Percentiles rank a stretch among this genome's conserved stretches.
Conservation (phyloP, 495 filamentous ascomycete genomes). For the Penicillium robsamsonii region DNA sequence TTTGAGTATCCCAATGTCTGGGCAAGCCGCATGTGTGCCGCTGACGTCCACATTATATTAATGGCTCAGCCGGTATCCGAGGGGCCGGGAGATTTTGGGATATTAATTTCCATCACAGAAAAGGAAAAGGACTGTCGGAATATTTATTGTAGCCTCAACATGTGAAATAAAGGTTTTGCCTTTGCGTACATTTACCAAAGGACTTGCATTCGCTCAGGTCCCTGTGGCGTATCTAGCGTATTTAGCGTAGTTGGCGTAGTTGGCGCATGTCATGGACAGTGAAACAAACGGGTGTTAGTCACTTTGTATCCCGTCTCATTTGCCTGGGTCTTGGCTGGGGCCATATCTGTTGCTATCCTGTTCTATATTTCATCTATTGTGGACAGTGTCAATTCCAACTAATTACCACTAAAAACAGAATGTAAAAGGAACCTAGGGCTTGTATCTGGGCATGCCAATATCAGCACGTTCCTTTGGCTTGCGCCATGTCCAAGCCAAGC, state of each 20-base stretch:
- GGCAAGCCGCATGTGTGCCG: neutral
- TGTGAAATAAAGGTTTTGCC: neutral
- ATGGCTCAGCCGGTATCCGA: neutral
- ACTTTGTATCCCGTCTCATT: too few species aligned
- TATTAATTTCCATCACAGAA: too few species aligned
- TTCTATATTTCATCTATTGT: too few species aligned
- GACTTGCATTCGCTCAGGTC: neutral
- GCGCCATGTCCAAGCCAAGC: slow-evolving; percentile 13
- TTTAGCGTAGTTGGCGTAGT: neutral
- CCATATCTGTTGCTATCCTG: neutral
- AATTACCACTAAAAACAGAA: neutral
- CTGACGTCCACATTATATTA: neutral
- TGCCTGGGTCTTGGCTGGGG: slow-evolving; percentile 1
- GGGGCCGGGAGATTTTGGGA: neutral
- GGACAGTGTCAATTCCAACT: neutral
- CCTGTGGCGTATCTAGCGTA: slow-evolving; percentile 1
- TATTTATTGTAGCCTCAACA: neutral
- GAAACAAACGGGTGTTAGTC: neutral
- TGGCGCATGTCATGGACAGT: slow-evolving; percentile 11
- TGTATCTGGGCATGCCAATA: neutral
- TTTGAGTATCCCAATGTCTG: neutral
- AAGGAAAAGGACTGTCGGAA: neutral
- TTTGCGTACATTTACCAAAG: neutral
- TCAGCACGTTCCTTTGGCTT: slow-evolving; percentile 9
- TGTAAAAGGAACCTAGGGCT: neutral